Evolutionary conservation across 1,284 basidiomycete species (phyloP), one percentile per base, ranked within the genome.

Genomic region (Pseudozyma tsukubaensis): DNA sequence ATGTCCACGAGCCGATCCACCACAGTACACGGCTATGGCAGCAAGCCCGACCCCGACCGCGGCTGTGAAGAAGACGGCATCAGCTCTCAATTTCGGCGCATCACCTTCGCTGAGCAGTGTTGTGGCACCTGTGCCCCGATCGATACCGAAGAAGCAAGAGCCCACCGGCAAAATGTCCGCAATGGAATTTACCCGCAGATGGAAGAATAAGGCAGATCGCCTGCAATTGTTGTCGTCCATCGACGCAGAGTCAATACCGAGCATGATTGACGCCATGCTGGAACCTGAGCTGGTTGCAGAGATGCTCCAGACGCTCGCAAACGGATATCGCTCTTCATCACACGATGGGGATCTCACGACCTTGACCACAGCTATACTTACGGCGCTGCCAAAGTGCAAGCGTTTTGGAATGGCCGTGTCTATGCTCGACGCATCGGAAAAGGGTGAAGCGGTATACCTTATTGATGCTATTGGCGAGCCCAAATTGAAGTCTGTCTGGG

Each of bases 121-220:
- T 6, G 19, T 10, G 3, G 8, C 35, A 16, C 18, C 44, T 1
- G n/a, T 21, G 10, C 49, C 34, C 9, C 61, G 42, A 24, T 4
- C 29, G 2, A 44, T 13, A 16, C 43, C 35, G 3, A 19, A 18
- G 44, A 5, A 24, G 2, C 42, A n/a, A 18, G 1, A 37, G 8
- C n/a, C 36, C 2, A 11, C 44, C 9, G 35, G 34, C 10, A 66
- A 50, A 24, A 50, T 71, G 44, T 58, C 62, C 13, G 59, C 72
- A 13, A 62, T 73, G 32, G 76, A 76, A 29, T 78, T 73, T 37
- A 59, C 73, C 18, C 64, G 66, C 18, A 64, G 51, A 24, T 72
- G 69, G 69, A 78, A 76, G 50, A 58, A 59, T 54, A 63, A 53
- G 52, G 5, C 39, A 13, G 50, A 37, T 0, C 69, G 63, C 10